Evolutionary conservation across 139 green algal species (phyloP).

Genomic region (Haematococcus sp.): DNA sequence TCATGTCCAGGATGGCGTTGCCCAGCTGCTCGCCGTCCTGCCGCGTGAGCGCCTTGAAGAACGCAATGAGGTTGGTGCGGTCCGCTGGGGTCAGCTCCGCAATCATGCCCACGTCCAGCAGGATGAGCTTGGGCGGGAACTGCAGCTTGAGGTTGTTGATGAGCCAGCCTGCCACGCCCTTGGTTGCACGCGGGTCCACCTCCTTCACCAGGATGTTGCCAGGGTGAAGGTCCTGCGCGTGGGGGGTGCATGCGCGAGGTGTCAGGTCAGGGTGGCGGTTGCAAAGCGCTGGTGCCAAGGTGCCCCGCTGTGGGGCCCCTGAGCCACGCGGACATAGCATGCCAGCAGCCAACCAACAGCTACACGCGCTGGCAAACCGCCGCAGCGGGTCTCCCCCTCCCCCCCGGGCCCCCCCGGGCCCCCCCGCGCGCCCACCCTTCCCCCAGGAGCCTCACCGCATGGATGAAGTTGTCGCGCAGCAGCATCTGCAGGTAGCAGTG

Average conservation of each 20-base stretch:
- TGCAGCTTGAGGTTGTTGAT: conserved; percentile 14
- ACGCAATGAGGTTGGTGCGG: conserved; percentile 55
- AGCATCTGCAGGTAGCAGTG: conserved; percentile 71
- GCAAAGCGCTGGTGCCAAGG: too few relatives aligned
- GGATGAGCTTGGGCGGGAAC: conserved; percentile 18
- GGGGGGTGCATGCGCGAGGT: not conserved
- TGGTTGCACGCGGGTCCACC: conserved; percentile 17
- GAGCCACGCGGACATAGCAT: too few relatives aligned
- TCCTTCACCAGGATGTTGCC: conserved; percentile 88
- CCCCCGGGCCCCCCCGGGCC: too few relatives aligned
- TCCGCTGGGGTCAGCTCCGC: conserved; percentile 60
- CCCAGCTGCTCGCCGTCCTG: conserved; percentile 57
- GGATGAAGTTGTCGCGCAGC: conserved; percentile 85
- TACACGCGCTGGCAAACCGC: too few relatives aligned
- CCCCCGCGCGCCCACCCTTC: too few relatives aligned
- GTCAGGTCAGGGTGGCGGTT: not conserved
- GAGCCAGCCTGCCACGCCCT: not conserved
- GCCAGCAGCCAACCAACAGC: too few relatives aligned
- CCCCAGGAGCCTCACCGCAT: conserved; percentile 67
- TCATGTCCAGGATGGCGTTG: conserved; percentile 57
- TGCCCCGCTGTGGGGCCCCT: too few relatives aligned
- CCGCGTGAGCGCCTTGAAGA: conserved; percentile 67
- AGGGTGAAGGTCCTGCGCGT: conserved; percentile 66
- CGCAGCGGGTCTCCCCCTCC: too few relatives aligned
- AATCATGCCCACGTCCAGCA: conserved; percentile 59